Evolutionary conservation across 2,329 filamentous ascomycete species (phyloP).

Genomic region (Hymenoscyphus fraxineus): DNA sequence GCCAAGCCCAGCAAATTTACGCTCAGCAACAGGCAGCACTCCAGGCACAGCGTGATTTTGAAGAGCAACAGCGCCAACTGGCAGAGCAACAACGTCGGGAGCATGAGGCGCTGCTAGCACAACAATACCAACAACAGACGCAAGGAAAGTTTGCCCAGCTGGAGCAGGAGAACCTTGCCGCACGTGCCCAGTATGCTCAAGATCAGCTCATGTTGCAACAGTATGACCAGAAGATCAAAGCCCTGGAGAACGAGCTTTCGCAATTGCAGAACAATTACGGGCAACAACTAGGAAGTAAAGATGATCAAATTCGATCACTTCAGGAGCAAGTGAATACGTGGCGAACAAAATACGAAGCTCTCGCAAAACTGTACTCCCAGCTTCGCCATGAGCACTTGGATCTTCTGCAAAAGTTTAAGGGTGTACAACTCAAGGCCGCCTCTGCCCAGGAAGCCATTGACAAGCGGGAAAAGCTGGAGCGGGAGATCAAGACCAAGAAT

Average conservation of each 20-base stretch:
- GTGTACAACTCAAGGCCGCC: slow-evolving; percentile 90
- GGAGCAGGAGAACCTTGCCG: slow-evolving; percentile 91
- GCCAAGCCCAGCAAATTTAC: slow-evolving; percentile 75
- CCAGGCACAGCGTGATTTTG: slow-evolving; percentile 90
- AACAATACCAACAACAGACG: slow-evolving; percentile 90
- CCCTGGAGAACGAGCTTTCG: slow-evolving; percentile 78
- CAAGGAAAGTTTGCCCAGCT: slow-evolving; percentile 94
- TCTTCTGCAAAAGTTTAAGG: slow-evolving; percentile 92
- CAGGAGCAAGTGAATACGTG: slow-evolving; percentile 98
- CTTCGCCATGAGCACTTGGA: slow-evolving; percentile 92
- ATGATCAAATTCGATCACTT: slow-evolving; percentile 87
- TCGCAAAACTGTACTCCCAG: slow-evolving; percentile 96
- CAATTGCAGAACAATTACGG: slow-evolving; percentile 80
- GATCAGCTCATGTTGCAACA: slow-evolving; percentile 96
- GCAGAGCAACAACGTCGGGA: slow-evolving; percentile 87
- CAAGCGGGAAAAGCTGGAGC: slow-evolving; percentile 86
- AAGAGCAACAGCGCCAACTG: slow-evolving; percentile 85
- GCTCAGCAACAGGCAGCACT: slow-evolving; percentile 79
- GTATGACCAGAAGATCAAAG: slow-evolving; percentile 92
- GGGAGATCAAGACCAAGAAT: slow-evolving; percentile 99
- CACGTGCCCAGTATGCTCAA: slow-evolving; percentile 91
- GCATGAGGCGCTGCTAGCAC: slow-evolving; percentile 81
- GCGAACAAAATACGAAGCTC: slow-evolving; percentile 92
- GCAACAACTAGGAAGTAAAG: slow-evolving; percentile 82
- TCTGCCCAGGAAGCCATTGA: slow-evolving; percentile 97